Percentiles rank a stretch among this genome's conserved stretches.
Evolutionary conservation across 306 rosid genomes (phyloP).

Genomic region (Luffa aegyptiaca): DNA sequence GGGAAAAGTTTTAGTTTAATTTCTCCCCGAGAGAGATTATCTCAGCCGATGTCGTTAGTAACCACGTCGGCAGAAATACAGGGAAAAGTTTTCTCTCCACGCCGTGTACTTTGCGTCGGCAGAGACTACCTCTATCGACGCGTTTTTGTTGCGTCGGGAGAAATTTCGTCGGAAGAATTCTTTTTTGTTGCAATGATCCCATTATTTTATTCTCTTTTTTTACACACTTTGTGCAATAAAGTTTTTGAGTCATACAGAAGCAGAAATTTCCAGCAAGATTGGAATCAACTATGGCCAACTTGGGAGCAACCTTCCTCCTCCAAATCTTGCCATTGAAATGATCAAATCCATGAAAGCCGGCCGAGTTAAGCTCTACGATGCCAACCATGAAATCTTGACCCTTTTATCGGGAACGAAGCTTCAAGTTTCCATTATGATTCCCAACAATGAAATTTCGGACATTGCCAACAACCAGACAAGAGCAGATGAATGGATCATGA

Average conservation of each 20-base stretch:
- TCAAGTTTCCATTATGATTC: conserved; percentile 68
- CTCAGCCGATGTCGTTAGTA: no score
- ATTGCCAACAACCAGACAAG: conserved; percentile 42
- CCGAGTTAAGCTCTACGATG: conserved; percentile 59
- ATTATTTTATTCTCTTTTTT: not conserved
- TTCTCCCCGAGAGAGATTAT: no score
- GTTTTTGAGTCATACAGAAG: conserved; percentile 24
- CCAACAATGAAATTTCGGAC: conserved; percentile 47
- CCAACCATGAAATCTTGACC: conserved; percentile 46
- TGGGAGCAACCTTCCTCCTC: conserved; percentile 66
- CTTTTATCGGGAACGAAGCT: conserved; percentile 41
- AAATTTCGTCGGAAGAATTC: no score
- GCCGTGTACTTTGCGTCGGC: no score
- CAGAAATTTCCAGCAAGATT: conserved; percentile 37
- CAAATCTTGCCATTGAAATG: conserved; percentile 29
- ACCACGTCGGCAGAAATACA: no score
- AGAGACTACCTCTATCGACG: no score
- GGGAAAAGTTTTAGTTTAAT: no score
- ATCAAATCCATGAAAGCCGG: conserved; percentile 42
- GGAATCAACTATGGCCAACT: conserved; percentile 76
- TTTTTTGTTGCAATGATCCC: no score
- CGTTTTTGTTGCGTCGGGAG: no score
- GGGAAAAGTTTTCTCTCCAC: no score
- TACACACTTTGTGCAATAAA: not conserved
- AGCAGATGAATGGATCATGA: conserved; percentile 66